Conservation (phyloP, 2,329 filamentous ascomycete genomes). For the Alternaria sp. region DNA sequence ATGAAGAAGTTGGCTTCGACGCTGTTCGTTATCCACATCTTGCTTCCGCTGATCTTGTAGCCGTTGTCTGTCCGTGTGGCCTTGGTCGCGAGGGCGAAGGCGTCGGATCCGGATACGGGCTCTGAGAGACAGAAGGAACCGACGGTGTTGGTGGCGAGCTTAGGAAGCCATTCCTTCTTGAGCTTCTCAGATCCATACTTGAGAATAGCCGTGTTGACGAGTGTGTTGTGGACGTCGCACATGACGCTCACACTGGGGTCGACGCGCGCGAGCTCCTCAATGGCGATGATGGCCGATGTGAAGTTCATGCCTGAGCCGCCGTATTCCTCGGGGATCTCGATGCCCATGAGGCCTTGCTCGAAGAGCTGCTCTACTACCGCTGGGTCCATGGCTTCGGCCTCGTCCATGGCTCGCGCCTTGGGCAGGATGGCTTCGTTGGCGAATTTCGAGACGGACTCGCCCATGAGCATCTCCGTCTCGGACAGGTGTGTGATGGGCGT, state of each 20-base stretch:
- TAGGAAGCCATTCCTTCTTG: conserved; percentile 88
- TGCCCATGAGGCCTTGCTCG: conserved; percentile 95
- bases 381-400: conserved; percentile 92
- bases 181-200: conserved; percentile 79
- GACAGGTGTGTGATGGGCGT: conserved; percentile 93
- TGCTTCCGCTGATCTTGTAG: conserved; percentile 86
- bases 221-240: conserved; percentile 96
- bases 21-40: conserved; percentile 99
- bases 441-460: conserved; percentile 88
- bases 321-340: conserved; percentile 97
- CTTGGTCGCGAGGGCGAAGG: conserved; percentile 92
- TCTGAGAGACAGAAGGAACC: conserved; percentile 92
- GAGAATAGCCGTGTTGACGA: conserved; percentile 91
- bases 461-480: conserved; percentile 88
- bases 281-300: conserved; percentile 91
- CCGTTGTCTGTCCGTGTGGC: conserved; percentile 82
- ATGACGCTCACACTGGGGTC: conserved; percentile 95
- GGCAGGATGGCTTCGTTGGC: conserved; percentile 87
- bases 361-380: conserved; percentile 89
- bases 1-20: conserved; percentile 95
- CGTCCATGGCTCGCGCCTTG: conserved; percentile 96
- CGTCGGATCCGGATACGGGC: conserved; percentile 91
- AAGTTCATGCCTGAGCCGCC: conserved; percentile 99
- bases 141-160: conserved; percentile 86
- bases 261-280: conserved; percentile 92